These are phyloP conservation scores for Penicillium freii DNA, from an alignment of 2,329 filamentous ascomycete species.

Conservation along the genomic window DNA sequence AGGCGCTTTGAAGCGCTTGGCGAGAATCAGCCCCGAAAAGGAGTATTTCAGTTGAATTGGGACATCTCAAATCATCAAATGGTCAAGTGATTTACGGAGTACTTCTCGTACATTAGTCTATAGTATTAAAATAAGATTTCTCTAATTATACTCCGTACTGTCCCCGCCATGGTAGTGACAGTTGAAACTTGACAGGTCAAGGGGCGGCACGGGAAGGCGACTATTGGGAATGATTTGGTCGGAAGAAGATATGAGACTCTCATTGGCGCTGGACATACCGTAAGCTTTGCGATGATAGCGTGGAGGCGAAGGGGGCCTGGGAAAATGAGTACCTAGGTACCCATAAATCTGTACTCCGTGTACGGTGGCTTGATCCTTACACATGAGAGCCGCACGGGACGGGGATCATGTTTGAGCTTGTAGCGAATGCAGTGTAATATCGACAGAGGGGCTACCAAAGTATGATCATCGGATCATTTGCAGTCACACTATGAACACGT, in stretches of 20 bases:
- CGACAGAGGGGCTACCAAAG: neutral
- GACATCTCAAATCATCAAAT: constrained; percentile 3
- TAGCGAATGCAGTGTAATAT: constrained; percentile 1
- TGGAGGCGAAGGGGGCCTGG: constrained; percentile 1
- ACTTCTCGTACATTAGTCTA: neutral
- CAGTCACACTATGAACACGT: neutral
- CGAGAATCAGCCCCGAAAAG: neutral
- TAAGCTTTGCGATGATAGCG: neutral
- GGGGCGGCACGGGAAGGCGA: constrained; percentile 13
- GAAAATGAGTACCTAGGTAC: no score
- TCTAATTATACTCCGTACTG: neutral
- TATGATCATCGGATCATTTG: neutral
- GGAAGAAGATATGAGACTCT: neutral
- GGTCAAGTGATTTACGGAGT: neutral
- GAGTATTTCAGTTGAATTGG: neutral
- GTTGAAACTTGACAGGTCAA: constrained; percentile 25
- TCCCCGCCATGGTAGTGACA: constrained; percentile 9
- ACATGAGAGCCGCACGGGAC: constrained; percentile 16
- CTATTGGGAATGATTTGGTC: constrained; percentile 21
- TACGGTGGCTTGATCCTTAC: constrained; percentile 9
- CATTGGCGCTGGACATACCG: constrained; percentile 10
- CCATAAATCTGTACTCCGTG: neutral
- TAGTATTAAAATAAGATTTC: neutral
- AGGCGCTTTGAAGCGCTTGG: constrained; percentile 18
- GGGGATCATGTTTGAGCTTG: neutral